Conservation (phyloP, 164 flowering plant species). For the Magnolia officinalis region DNA sequence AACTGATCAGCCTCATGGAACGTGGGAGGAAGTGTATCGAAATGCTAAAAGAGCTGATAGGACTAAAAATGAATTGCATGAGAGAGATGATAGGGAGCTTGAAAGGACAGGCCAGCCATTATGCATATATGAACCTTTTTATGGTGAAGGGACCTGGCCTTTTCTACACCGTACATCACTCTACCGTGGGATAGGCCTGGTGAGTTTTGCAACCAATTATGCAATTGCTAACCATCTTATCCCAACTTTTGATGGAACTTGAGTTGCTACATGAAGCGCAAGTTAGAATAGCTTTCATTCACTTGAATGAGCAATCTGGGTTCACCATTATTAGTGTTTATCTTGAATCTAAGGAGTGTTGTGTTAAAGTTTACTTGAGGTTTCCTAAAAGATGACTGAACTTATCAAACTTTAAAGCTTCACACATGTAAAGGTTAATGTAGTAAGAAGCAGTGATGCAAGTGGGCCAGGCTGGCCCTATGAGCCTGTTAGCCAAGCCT, state of each 20-base stretch:
- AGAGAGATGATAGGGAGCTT: conserved; percentile 97
- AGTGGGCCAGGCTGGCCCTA: no score
- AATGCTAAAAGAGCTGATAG: conserved; percentile 78
- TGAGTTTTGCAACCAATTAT: conserved; percentile 31
- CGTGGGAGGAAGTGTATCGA: conserved; percentile 98
- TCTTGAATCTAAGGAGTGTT: no score
- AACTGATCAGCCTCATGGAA: conserved; percentile 71
- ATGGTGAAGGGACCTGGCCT: conserved; percentile 93
- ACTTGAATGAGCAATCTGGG: no score
- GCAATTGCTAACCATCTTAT: background rate
- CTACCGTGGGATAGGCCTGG: conserved; percentile 92
- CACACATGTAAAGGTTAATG: no score
- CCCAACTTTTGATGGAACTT: background rate
- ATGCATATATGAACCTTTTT: conserved; percentile 87
- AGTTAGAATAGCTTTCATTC: no score
- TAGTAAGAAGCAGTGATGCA: no score
- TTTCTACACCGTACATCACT: conserved; percentile 74
- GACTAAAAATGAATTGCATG: conserved; percentile 74
- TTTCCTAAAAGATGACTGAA: no score
- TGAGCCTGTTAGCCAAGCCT: no score
- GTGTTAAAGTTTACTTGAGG: no score
- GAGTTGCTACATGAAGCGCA: background rate
- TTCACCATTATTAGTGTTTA: no score
- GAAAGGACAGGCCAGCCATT: conserved; percentile 94
- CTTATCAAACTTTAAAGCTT: no score